phyloP scores from a whole-genome alignment of 208 protist genomes.

The Lotmaria passim region DNA sequence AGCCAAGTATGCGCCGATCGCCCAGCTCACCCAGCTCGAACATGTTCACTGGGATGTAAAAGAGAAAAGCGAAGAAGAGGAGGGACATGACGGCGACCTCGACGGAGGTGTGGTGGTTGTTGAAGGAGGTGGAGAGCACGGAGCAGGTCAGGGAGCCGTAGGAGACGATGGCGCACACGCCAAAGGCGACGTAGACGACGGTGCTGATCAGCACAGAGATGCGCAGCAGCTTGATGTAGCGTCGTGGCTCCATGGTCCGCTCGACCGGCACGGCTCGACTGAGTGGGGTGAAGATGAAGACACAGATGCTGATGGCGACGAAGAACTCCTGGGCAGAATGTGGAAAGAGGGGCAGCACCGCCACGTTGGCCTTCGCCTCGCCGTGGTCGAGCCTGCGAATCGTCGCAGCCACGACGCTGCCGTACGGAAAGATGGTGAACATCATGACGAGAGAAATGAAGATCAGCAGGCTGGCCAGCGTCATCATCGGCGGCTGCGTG shows the following conservation, averaged over 20 bases:
- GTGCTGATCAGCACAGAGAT: slow-evolving; percentile 21
- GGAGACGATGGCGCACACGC: slow-evolving; percentile 40
- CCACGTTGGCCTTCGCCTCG: not conserved
- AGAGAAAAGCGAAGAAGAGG: slow-evolving; percentile 55
- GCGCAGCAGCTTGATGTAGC: slow-evolving; percentile 35
- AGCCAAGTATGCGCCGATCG: slow-evolving; percentile 47
- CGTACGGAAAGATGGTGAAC: slow-evolving; percentile 39
- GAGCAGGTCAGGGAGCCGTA: slow-evolving; percentile 45
- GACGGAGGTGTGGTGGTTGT: slow-evolving; percentile 21
- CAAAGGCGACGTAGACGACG: slow-evolving; percentile 42
- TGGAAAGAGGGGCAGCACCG: slow-evolving; percentile 30
- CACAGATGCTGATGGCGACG: slow-evolving; percentile 39
- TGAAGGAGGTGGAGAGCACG: slow-evolving; percentile 43
- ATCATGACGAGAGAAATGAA: slow-evolving; percentile 38
- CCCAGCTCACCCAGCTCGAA: slow-evolving; percentile 45
- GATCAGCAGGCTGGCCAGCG: slow-evolving; percentile 40
- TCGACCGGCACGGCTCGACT: slow-evolving; percentile 43
- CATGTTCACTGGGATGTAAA: slow-evolving; percentile 42
- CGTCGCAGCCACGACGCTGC: not conserved
- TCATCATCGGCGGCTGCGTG: slow-evolving; percentile 35
- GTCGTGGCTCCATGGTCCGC: slow-evolving; percentile 41
- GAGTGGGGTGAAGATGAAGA: slow-evolving; percentile 35
- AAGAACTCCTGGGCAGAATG: slow-evolving; percentile 37
- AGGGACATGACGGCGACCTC: slow-evolving; percentile 42
- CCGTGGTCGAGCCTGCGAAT: slow-evolving; percentile 4